Conservation (phyloP, 371 early-diverging fungal genomes). For the Thermomucor indicae-seudaticae region DNA sequence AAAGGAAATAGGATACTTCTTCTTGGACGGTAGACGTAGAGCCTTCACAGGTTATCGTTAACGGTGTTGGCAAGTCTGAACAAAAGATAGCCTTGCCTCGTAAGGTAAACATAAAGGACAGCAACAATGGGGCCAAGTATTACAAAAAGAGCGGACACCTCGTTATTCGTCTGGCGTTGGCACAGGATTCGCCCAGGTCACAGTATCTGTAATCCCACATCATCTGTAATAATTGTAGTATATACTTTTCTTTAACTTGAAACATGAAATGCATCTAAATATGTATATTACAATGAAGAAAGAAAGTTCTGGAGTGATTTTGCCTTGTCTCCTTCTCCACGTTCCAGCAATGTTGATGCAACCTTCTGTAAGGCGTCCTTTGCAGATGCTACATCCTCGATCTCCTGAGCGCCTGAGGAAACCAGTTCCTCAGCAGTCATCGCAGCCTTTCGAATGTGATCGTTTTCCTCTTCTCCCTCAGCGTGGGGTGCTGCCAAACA, state of each 20-base stretch:
- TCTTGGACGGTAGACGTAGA: constrained; percentile 35
- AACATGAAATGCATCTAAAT: neutral
- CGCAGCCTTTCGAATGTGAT: constrained; percentile 4
- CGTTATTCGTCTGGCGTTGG: constrained; percentile 17
- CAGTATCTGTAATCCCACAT: constrained; percentile 25
- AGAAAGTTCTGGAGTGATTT: constrained; percentile 7
- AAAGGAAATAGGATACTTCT: neutral
- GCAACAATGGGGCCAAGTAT: constrained; percentile 17
- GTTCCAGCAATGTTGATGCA: constrained; percentile 2
- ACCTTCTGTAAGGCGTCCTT: constrained; percentile 8
- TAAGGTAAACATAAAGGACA: constrained; percentile 15
- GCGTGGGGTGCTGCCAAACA: neutral
- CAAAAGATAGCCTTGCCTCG: constrained; percentile 11
- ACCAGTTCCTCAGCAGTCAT: constrained; percentile 7
- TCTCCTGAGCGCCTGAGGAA: neutral
- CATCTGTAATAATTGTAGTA: constrained; percentile 1
- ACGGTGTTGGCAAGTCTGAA: constrained; percentile 2
- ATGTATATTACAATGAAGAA: constrained; percentile 9
- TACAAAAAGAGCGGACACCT: constrained; percentile 22
- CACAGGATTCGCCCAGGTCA: constrained; percentile 4
- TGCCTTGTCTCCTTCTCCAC: constrained; percentile 11
- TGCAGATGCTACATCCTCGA: constrained; percentile 9
- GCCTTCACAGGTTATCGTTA: constrained; percentile 18
- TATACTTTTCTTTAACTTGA: constrained; percentile 3
- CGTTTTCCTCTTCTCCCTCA: constrained; percentile 1